phyloP scores from a whole-genome alignment of 78 protist genomes.

The Dictyostelium firmibasis region DNA sequence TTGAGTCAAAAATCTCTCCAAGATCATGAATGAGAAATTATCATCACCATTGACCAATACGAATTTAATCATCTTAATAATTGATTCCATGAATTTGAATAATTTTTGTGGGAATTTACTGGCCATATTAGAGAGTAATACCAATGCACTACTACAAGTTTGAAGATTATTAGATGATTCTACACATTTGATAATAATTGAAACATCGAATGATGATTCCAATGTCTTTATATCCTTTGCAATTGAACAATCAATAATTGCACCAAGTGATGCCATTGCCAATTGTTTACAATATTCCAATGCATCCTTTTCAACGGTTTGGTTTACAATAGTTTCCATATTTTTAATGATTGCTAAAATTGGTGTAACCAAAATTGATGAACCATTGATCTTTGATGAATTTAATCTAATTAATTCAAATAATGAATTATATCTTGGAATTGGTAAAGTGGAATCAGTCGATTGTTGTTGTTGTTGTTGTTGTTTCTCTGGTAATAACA shows the following conservation, averaged over 20 bases:
- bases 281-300: constrained; percentile 53
- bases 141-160: constrained; percentile 19
- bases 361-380: background rate
- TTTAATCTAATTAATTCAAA: constrained; percentile 20
- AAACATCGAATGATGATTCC: background rate
- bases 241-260: background rate
- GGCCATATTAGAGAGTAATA: background rate
- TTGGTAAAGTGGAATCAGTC: background rate
- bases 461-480: background rate
- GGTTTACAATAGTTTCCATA: background rate
- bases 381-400: background rate
- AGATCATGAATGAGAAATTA: background rate
- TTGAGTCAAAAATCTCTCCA: background rate
- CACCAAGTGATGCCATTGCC: background rate
- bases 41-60: constrained; percentile 29
- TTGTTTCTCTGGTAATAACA: background rate
- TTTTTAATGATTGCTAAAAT: background rate
- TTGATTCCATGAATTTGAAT: constrained; percentile 11
- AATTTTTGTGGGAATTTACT: background rate
- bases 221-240: background rate
- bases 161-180: background rate
- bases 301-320: background rate
- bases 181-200: background rate
- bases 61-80: constrained; percentile 22
- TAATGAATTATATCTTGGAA: constrained; percentile 34